Conservation (phyloP, 75 land plant species). For the Pinus albicaulis region DNA sequence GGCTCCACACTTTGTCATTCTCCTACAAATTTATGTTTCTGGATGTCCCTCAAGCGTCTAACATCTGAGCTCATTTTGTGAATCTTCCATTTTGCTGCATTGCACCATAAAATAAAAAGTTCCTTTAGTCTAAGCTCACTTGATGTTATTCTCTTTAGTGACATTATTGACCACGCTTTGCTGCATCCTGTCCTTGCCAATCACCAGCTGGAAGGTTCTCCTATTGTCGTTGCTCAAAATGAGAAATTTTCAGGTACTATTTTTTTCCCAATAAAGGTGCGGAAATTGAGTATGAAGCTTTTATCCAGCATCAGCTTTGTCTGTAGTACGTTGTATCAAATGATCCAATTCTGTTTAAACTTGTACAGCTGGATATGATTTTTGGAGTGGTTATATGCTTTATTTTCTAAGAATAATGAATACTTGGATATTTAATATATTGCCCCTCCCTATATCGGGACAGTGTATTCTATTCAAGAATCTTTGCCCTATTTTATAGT, state of each 20-base stretch:
- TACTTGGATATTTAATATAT: neutral
- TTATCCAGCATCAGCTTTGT: neutral
- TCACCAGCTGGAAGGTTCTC: slow-evolving; percentile 86
- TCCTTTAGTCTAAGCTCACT: neutral
- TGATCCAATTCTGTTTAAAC: neutral
- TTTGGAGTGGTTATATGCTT: neutral
- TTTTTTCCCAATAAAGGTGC: neutral
- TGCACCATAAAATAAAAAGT: neutral
- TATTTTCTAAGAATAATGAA: neutral
- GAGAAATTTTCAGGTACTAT: slow-evolving; percentile 84
- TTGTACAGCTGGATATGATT: neutral
- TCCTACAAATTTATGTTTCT: neutral
- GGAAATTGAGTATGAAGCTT: neutral
- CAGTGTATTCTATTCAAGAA: no score
- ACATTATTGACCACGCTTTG: slow-evolving; percentile 4
- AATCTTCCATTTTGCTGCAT: slow-evolving; percentile 4
- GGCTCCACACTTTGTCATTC: neutral
- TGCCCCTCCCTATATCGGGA: neutral
- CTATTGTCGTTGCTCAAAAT: slow-evolving; percentile 89
- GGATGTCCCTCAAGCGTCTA: neutral
- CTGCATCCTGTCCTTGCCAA: neutral
- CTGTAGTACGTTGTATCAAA: neutral
- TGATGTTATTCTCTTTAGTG: slow-evolving; percentile 3
- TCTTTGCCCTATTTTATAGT: no score
- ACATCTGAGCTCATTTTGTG: neutral